These are phyloP conservation scores for Leucaena leucocephala DNA, from an alignment of 306 rosid genomes.

Conservation along the genomic window DNA sequence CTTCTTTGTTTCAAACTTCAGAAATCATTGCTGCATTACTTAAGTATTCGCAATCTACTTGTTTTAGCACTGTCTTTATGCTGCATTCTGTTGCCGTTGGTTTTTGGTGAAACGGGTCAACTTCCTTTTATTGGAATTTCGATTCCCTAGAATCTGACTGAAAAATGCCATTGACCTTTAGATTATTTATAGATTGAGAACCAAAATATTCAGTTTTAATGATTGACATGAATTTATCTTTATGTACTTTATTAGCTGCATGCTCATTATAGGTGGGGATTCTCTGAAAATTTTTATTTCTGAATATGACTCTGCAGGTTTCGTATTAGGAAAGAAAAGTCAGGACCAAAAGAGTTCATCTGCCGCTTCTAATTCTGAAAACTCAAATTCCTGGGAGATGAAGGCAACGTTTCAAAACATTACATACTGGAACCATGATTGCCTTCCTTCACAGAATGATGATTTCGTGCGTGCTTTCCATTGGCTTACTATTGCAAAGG, in stretches of 20 bases:
- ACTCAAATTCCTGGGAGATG: slow-evolving; percentile 55
- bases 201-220: not conserved
- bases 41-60: not conserved
- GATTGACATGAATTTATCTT: not conserved
- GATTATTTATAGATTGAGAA: not conserved
- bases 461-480: slow-evolving; percentile 72
- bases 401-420: slow-evolving; percentile 60
- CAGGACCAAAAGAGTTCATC: slow-evolving; percentile 43
- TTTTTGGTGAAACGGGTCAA: not conserved
- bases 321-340: slow-evolving; percentile 59
- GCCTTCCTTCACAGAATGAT: slow-evolving; percentile 64
- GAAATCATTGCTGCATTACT: not conserved
- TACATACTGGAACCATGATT: slow-evolving; percentile 88
- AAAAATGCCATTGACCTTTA: not conserved
- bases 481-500: slow-evolving; percentile 73
- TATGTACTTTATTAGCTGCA: not conserved
- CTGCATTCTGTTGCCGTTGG: not conserved
- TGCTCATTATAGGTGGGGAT: not conserved
- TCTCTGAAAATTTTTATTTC: not conserved
- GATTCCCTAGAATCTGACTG: not conserved
- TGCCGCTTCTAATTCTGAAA: slow-evolving; percentile 29
- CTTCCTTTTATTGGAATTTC: not conserved
- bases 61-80: too few species aligned
- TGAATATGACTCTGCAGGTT: slow-evolving; percentile 51
- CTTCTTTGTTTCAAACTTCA: not conserved